Evolutionary conservation across 2,329 filamentous ascomycete species (phyloP), one percentile per base, ranked within the genome.

Genomic region (Metarhizium humberi): DNA sequence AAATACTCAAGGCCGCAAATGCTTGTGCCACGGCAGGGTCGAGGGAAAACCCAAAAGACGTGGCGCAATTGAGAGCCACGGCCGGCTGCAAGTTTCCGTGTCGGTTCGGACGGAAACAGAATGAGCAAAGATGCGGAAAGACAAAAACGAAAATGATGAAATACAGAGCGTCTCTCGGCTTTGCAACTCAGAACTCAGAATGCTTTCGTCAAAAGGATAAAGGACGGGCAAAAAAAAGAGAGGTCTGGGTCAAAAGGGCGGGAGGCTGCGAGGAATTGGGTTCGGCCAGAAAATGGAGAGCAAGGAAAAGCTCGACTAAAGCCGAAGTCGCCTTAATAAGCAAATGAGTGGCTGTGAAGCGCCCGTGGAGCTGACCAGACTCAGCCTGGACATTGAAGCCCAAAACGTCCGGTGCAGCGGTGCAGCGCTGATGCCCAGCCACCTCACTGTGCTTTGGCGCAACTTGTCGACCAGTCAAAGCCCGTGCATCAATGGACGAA

Each of bases 391-490:
- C 50, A 20, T 56, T 36, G 46, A 47, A 7, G 51, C 45, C 54
- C 54, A 56, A 56, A 45, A 40, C 40, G 30, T 48, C 20, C 45
- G 20, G 49, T 16, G 25, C 25, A 25, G 25, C 25, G 25, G 42
- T 56, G 54, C 45, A 30, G 45, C 38, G 50, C 43, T 50, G 14
- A 45, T 53, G 54, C 54, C 54, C 54, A 55, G 54, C 54, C 52
- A 49, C 52, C 52, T 53, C 52, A 48, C 45, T 49, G 52, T 49
- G 45, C 18, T 30, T 34, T 34, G 32, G 47, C 53, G 46, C n/a
- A 46, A n/a, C 43, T 3, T 11, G 20, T 25, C 43, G 18, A 25
- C 25, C 51, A 59, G 58, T 45, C n/a, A 18, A 20, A 6, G 13
- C 14, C 6, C 25, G 25, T 25, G 25, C 25, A 25, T 25, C 25